A percentile compares a stretch with the other conserved stretches of the same genome.
phyloP scores from a whole-genome alignment of 106 monocot species.

The Gastrodia elata region DNA sequence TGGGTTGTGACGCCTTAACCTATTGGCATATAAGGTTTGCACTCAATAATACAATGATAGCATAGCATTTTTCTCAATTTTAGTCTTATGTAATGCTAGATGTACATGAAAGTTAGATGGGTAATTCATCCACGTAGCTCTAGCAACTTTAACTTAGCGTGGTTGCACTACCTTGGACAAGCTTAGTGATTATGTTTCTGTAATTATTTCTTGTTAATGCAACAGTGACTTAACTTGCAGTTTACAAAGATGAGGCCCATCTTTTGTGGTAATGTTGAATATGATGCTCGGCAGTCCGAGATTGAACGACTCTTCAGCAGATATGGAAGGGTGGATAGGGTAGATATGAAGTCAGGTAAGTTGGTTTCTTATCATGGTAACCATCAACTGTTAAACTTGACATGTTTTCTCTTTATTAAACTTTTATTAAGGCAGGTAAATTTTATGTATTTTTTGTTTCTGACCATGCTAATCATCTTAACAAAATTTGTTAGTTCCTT shows the following conservation, averaged over 20 bases:
- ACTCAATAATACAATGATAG: too few species aligned
- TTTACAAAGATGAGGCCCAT: constrained; percentile 64
- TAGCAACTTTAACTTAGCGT: background rate
- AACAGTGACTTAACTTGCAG: background rate
- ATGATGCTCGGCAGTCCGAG: constrained; percentile 87
- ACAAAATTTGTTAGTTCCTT: too few species aligned
- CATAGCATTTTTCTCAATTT: background rate
- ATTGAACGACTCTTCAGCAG: constrained; percentile 73
- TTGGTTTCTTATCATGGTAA: background rate
- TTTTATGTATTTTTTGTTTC: too few species aligned
- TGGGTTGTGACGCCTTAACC: background rate
- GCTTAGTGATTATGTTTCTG: background rate
- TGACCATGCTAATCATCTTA: too few species aligned
- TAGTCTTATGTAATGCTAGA: background rate
- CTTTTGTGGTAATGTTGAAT: constrained; percentile 95
- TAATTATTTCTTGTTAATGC: background rate
- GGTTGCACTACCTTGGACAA: background rate
- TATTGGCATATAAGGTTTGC: background rate
- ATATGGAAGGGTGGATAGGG: constrained; percentile 85
- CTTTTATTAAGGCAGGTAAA: too few species aligned
- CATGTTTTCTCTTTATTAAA: background rate
- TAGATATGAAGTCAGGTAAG: constrained; percentile 89
- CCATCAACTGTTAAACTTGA: background rate
- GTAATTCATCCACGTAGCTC: background rate
- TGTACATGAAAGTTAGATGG: background rate